Evolutionary conservation across 2,329 filamentous ascomycete species (phyloP).

Genomic region (Fusarium duplospermum): DNA sequence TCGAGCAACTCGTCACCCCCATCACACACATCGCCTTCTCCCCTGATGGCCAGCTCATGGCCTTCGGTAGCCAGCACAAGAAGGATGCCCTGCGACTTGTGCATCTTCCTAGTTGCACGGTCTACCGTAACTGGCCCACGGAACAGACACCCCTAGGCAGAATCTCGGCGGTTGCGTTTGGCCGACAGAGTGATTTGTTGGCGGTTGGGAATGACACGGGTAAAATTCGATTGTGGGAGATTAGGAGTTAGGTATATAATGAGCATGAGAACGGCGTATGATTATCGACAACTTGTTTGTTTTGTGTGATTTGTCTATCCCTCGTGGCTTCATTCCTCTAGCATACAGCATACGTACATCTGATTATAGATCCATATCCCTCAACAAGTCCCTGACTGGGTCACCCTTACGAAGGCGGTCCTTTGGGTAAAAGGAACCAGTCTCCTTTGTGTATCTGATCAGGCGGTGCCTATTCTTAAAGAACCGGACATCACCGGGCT

Average conservation of each 20-base stretch:
- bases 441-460: too few relatives aligned
- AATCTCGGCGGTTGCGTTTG: conserved; percentile 80
- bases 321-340: too few relatives aligned
- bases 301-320: too few relatives aligned
- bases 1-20: conserved; percentile 90
- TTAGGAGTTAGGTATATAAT: conserved; percentile 66
- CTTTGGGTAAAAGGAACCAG: too few relatives aligned
- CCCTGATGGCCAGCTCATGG: conserved; percentile 88
- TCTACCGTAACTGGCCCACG: conserved; percentile 98
- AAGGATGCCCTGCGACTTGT: conserved; percentile 88
- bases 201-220: conserved; percentile 91
- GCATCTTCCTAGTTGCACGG: conserved; percentile 90
- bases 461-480: too few relatives aligned
- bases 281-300: conserved; percentile 5
- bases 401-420: too few relatives aligned
- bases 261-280: conserved; percentile 37
- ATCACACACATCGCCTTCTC: conserved; percentile 85
- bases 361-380: too few relatives aligned
- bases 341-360: too few relatives aligned
- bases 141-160: conserved; percentile 87
- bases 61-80: conserved; percentile 88
- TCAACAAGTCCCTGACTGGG: too few relatives aligned
- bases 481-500: too few relatives aligned
- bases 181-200: conserved; percentile 73
- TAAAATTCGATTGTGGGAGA: conserved; percentile 92